These are phyloP conservation scores for Tuctoria greenei DNA, from an alignment of 176 grass and related monocot genomes.

Conservation along the genomic window DNA sequence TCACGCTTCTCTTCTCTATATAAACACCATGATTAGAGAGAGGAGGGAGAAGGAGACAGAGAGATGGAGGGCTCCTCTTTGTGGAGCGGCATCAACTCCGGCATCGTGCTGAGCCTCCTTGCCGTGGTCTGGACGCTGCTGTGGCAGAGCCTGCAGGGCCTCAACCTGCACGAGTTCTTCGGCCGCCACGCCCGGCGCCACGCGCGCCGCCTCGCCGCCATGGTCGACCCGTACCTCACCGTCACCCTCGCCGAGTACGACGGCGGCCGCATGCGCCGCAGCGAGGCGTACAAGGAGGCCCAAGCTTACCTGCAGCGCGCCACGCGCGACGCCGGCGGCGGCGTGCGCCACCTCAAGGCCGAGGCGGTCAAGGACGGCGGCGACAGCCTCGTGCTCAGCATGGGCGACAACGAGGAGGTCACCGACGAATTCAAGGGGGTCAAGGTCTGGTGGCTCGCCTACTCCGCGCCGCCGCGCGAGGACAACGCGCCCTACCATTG, in stretches of 20 bases:
- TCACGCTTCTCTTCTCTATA: not conserved
- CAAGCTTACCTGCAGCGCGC: slow-evolving; percentile 22
- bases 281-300: slow-evolving; percentile 16
- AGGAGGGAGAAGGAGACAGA: not conserved
- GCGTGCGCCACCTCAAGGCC: not conserved
- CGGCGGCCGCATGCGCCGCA: slow-evolving; percentile 9
- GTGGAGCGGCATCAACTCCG: slow-evolving; percentile 9
- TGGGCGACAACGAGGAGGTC: slow-evolving; percentile 47
- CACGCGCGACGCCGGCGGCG: not conserved
- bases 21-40: not conserved
- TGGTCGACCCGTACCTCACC: slow-evolving; percentile 35
- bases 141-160: slow-evolving; percentile 21
- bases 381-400: slow-evolving; percentile 19
- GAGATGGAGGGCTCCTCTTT: not conserved
- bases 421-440: slow-evolving; percentile 24
- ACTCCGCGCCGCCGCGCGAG: not conserved
- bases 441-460: not conserved
- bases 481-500: not conserved
- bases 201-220: not conserved
- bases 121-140: not conserved
- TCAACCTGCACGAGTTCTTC: slow-evolving; percentile 2
- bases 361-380: not conserved
- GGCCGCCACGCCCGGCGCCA: not conserved
- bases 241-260: slow-evolving; percentile 33
- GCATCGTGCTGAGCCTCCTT: slow-evolving; percentile 19